A percentile compares a stretch with the other conserved stretches of the same genome.
phyloP scores from a whole-genome alignment of 192 early-diverging fungal species.

The Mortierella claussenii region DNA sequence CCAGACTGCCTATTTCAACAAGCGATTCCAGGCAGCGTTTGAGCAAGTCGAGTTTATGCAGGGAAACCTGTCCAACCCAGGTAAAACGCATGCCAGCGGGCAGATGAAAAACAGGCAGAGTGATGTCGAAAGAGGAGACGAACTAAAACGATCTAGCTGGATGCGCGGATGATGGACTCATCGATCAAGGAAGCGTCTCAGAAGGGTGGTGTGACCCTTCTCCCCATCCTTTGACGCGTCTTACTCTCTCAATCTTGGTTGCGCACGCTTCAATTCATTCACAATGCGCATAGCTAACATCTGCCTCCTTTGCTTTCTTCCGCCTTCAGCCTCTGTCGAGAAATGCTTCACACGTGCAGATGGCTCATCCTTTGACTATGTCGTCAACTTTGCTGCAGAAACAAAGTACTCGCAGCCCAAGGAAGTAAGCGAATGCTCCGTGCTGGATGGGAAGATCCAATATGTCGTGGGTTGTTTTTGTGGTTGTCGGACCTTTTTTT shows the following conservation, averaged over 20 bases:
- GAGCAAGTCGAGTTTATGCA: slow-evolving; percentile 82
- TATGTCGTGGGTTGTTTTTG: too few relatives aligned
- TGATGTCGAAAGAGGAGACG: not conserved
- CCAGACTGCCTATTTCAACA: slow-evolving; percentile 79
- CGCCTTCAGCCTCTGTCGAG: slow-evolving; percentile 69
- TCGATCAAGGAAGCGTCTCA: too few relatives aligned
- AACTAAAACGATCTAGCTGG: too few relatives aligned
- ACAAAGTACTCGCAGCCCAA: slow-evolving; percentile 91
- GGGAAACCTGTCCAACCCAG: slow-evolving; percentile 76
- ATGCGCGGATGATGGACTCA: too few relatives aligned
- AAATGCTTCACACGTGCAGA: slow-evolving; percentile 78
- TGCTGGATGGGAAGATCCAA: not conserved
- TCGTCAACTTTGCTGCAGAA: slow-evolving; percentile 95
- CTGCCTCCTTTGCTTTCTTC: slow-evolving; percentile 15
- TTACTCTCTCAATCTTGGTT: too few relatives aligned
- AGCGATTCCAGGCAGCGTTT: slow-evolving; percentile 71
- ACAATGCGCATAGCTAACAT: not conserved
- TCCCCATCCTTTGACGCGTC: too few relatives aligned
- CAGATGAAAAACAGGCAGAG: not conserved
- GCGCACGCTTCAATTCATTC: too few relatives aligned
- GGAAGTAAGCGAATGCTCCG: too few relatives aligned
- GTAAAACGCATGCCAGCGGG: slow-evolving; percentile 62
- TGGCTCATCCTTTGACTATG: slow-evolving; percentile 84
- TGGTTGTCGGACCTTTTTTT: too few relatives aligned
- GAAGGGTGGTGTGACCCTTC: too few relatives aligned